phyloP scores from a whole-genome alignment of 2,329 filamentous ascomycete species.

The Fusarium sp. region DNA sequence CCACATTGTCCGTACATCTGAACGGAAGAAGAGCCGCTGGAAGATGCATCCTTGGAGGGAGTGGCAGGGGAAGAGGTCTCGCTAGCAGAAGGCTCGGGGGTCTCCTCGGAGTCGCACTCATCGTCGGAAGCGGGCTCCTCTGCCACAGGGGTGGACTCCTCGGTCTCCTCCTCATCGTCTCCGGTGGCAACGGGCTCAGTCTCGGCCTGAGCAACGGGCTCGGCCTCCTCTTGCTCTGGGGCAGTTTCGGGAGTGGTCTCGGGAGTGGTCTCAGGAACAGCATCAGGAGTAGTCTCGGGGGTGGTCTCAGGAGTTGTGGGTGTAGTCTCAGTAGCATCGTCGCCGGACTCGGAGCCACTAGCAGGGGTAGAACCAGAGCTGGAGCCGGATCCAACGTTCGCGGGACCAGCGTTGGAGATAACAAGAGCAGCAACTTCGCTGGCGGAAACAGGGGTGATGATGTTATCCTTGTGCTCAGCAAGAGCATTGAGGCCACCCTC shows the following conservation, averaged over 20 bases:
- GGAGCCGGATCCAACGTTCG: slow-evolving; percentile 41
- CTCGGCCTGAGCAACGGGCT: background rate
- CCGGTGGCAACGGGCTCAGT: background rate
- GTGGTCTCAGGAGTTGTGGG: background rate
- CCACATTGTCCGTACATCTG: slow-evolving; percentile 32
- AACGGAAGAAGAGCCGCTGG: slow-evolving; percentile 1
- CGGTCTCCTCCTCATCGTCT: background rate
- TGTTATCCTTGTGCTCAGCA: slow-evolving; percentile 32
- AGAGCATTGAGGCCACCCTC: slow-evolving; percentile 37
- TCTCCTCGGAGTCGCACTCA: slow-evolving; percentile 2
- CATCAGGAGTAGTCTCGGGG: background rate
- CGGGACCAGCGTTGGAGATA: slow-evolving; percentile 40
- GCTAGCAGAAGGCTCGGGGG: background rate
- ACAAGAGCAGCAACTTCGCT: slow-evolving; percentile 45
- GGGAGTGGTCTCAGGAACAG: background rate
- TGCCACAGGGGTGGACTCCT: background rate
- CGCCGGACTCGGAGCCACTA: background rate
- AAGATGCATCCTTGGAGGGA: background rate
- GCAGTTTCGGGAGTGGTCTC: background rate
- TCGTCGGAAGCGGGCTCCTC: background rate
- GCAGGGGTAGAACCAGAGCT: slow-evolving; percentile 22
- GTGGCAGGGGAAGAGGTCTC: background rate
- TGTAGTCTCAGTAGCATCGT: background rate
- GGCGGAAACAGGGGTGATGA: slow-evolving; percentile 46
- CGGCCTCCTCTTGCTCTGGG: too few relatives aligned